These are phyloP conservation scores for Teratosphaeria zuluensis DNA, from an alignment of 2,329 filamentous ascomycete species.

Conservation along the genomic window DNA sequence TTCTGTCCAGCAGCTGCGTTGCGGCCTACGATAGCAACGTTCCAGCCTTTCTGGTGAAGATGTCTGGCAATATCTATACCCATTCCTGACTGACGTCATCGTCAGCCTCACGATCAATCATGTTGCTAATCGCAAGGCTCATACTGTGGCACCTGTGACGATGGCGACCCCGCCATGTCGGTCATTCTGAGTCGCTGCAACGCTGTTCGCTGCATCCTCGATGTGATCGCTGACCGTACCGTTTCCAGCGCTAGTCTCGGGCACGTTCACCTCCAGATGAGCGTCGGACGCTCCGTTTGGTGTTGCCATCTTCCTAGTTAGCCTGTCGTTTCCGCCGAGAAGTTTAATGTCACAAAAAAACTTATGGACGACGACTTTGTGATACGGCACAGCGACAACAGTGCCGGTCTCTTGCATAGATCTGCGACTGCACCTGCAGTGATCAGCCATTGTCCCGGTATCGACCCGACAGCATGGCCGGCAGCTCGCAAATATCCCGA, in stretches of 20 bases:
- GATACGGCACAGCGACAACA: background rate
- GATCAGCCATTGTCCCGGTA: background rate
- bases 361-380: background rate
- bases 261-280: background rate
- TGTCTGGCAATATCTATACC: constrained; percentile 34
- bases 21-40: constrained; percentile 33
- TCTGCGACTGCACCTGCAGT: background rate
- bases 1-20: constrained; percentile 22
- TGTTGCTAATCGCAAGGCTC: constrained; percentile 11
- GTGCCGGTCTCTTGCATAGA: background rate
- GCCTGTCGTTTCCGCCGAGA: background rate
- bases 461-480: background rate
- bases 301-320: background rate
- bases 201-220: background rate
- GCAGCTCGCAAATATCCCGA: background rate
- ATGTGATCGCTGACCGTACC: background rate
- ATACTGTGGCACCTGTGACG: constrained; percentile 32
- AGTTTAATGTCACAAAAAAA: background rate
- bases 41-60: constrained; percentile 28
- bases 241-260: too few relatives aligned
- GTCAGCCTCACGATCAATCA: background rate
- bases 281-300: background rate
- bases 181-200: background rate
- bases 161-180: constrained; percentile 27
- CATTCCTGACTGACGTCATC: constrained; percentile 35